Evolutionary conservation across 1,139 yeast genomes (phyloP).

Genomic region (Scheffersomyces segobiensis): DNA sequence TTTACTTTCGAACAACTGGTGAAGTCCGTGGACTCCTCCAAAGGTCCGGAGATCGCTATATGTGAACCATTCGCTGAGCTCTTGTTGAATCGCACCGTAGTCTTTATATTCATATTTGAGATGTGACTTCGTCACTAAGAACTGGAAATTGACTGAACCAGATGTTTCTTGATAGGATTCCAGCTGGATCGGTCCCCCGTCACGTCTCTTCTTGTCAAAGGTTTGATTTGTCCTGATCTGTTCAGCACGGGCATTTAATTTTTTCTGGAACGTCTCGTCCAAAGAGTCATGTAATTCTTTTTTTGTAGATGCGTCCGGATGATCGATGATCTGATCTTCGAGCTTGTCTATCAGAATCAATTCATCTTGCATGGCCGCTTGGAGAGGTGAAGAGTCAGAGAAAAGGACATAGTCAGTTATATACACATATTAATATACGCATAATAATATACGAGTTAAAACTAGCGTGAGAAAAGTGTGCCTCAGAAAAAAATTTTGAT

Average conservation of each 20-base stretch:
- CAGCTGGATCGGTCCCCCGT: constrained; percentile 2
- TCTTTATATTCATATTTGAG: constrained; percentile 52
- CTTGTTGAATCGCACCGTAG: constrained; percentile 39
- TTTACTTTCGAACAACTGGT: constrained; percentile 10
- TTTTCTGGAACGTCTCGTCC: constrained; percentile 48
- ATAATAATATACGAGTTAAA: not conserved
- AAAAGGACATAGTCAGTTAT: not conserved
- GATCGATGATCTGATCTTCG: constrained; percentile 50
- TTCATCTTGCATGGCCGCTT: constrained; percentile 31
- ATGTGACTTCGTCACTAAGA: constrained; percentile 34
- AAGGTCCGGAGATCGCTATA: constrained; percentile 44
- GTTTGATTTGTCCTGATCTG: constrained; percentile 28
- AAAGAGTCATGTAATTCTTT: constrained; percentile 33
- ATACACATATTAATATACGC: not conserved
- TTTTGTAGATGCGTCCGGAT: constrained; percentile 43
- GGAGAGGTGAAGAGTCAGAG: not conserved
- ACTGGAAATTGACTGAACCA: constrained; percentile 19
- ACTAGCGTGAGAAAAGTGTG: not conserved
- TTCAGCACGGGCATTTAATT: constrained; percentile 46
- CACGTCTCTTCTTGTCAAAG: constrained; percentile 1
- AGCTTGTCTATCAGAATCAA: constrained; percentile 43
- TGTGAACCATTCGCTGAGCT: constrained; percentile 67
- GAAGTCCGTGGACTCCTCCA: constrained; percentile 21
- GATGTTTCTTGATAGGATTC: not conserved
- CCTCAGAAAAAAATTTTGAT: not conserved